Percentiles rank a stretch among this genome's conserved stretches.
Evolutionary conservation across 164 flowering plant genomes (phyloP).

Genomic region (Nelumbo lutea): DNA sequence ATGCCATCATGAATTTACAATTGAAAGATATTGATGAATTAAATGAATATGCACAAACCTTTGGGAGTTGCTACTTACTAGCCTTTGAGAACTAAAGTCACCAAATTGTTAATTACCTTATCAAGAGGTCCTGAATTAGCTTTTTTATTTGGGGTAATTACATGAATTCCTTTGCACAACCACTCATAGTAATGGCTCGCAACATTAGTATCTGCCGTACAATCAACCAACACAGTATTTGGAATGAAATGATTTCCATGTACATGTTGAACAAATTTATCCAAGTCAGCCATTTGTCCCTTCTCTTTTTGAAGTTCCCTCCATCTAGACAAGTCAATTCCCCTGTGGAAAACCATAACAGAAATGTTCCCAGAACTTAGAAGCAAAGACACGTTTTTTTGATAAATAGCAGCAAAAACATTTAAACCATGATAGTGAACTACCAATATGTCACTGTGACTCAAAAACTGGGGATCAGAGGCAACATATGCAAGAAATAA

Average conservation of each 20-base stretch:
- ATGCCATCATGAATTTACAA: too few relatives aligned
- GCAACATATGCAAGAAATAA: too few relatives aligned
- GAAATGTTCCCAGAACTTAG: too few relatives aligned
- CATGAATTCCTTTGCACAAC: conserved; percentile 89
- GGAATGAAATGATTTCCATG: conserved; percentile 91
- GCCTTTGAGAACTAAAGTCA: too few relatives aligned
- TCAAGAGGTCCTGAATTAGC: conserved; percentile 99
- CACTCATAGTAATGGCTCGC: conserved; percentile 79
- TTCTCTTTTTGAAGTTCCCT: conserved; percentile 57
- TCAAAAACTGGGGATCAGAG: not conserved
- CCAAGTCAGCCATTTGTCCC: conserved; percentile 74
- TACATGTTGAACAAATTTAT: conserved; percentile 73
- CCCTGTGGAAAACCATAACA: conserved; percentile 37
- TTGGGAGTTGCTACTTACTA: too few relatives aligned
- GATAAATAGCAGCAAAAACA: not conserved
- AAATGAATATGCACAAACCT: too few relatives aligned
- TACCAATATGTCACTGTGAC: not conserved
- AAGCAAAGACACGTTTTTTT: too few relatives aligned
- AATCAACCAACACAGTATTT: conserved; percentile 84
- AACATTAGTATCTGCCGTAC: conserved; percentile 74
- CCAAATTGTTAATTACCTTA: conserved; percentile 42
- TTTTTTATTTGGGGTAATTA: conserved; percentile 92
- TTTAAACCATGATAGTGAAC: not conserved
- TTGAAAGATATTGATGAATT: too few relatives aligned
- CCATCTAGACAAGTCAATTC: conserved; percentile 78